Conservation (phyloP, 73 alveolate species). For the Paramecium octaurelia region DNA sequence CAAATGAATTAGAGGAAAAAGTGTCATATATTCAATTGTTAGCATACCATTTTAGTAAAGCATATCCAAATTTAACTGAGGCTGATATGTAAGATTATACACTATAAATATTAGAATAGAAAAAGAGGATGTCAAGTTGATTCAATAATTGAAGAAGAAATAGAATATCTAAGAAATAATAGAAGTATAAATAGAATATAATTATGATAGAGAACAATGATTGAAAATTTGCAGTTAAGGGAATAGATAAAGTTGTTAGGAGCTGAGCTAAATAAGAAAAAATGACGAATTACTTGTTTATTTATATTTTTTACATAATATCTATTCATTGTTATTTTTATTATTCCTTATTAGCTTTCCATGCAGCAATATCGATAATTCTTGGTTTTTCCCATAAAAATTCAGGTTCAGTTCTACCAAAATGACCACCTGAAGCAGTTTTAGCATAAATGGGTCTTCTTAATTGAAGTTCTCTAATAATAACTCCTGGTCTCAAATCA, state of each 20-base stretch:
- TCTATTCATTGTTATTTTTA: neutral
- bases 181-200: neutral
- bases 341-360: neutral
- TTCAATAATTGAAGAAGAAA: neutral
- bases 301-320: neutral
- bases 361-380: neutral
- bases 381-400: slow-evolving; percentile 82
- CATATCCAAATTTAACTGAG: neutral
- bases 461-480: slow-evolving; percentile 76
- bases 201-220: neutral
- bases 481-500: slow-evolving; percentile 82
- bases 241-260: neutral
- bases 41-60: neutral
- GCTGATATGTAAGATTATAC: neutral
- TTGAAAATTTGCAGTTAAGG: neutral
- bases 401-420: slow-evolving; percentile 84
- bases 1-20: neutral
- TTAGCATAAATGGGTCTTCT: slow-evolving; percentile 78
- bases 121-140: neutral
- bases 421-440: slow-evolving; percentile 90
- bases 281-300: neutral
- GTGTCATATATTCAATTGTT: neutral
- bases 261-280: neutral
- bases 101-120: neutral
- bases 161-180: neutral